A percentile compares a stretch with the other conserved stretches of the same genome.
Evolutionary conservation across 257 asterid genomes (phyloP).

Genomic region (Scutellaria minor): DNA sequence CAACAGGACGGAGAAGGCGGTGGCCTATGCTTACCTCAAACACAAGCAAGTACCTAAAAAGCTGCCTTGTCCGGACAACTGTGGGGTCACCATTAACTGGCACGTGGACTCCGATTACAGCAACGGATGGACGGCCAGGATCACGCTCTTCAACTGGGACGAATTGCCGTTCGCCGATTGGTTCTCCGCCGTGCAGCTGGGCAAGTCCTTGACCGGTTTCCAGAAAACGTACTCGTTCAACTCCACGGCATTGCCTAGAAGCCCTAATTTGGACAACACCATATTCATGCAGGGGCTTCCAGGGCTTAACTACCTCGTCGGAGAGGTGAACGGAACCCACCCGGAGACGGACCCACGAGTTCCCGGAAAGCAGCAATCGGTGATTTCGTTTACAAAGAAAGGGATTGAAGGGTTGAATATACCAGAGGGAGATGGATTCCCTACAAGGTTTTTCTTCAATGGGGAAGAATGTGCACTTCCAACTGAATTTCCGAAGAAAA

Average conservation of each 20-base stretch:
- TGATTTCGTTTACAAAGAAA: conserved; percentile 74
- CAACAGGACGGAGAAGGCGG: conserved; percentile 62
- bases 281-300: conserved; percentile 88
- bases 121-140: conserved; percentile 83
- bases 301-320: conserved; percentile 77
- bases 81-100: conserved; percentile 95
- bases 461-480: conserved; percentile 96
- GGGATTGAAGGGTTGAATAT: conserved; percentile 41
- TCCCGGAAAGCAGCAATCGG: conserved; percentile 95
- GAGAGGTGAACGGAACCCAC: conserved; percentile 75
- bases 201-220: conserved; percentile 58
- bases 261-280: conserved; percentile 27
- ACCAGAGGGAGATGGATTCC: conserved; percentile 78
- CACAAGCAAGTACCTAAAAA: conserved; percentile 48
- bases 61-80: conserved; percentile 87
- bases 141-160: conserved; percentile 92
- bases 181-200: conserved; percentile 75
- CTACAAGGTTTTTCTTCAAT: conserved; percentile 74
- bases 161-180: conserved; percentile 59
- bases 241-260: conserved; percentile 52
- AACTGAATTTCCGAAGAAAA: conserved; percentile 46
- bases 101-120: conserved; percentile 81
- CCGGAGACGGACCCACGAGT: conserved; percentile 67
- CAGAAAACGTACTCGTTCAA: conserved; percentile 83
- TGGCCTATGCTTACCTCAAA: conserved; percentile 62